Conservation (phyloP, 2,329 filamentous ascomycete species). For the Aspergillus japonicus region DNA sequence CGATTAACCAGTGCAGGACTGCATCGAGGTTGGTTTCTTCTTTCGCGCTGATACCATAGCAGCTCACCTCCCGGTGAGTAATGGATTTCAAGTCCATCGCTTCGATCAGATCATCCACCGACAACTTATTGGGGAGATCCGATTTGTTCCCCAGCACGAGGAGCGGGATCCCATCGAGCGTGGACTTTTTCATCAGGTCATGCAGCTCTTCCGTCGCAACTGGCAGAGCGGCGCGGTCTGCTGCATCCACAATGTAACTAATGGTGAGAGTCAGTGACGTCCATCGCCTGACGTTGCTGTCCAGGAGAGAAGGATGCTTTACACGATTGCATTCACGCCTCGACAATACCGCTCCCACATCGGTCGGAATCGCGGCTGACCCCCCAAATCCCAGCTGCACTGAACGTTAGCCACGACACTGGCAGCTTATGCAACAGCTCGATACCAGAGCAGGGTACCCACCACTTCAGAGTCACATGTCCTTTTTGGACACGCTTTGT, state of each 20-base stretch:
- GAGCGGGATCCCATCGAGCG: conserved; percentile 84
- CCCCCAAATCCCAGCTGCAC: conserved; percentile 86
- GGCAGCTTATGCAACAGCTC: conserved; percentile 2
- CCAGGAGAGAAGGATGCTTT: conserved; percentile 33
- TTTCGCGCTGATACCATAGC: conserved; percentile 97
- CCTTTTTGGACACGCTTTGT: conserved; percentile 98
- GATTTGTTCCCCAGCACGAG: conserved; percentile 97
- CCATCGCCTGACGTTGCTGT: background rate
- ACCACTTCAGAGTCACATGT: conserved; percentile 97
- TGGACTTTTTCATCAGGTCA: conserved; percentile 77
- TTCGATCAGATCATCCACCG: conserved; percentile 93
- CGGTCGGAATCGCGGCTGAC: conserved; percentile 91
- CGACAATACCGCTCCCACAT: conserved; percentile 99
- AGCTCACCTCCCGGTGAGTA: conserved; percentile 89
- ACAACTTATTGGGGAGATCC: conserved; percentile 84
- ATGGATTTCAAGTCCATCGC: conserved; percentile 86
- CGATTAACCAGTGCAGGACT: conserved; percentile 94
- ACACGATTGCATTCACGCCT: conserved; percentile 94
- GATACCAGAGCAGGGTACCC: conserved; percentile 31
- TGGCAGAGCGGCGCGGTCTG: conserved; percentile 75
- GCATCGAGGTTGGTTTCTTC: conserved; percentile 98
- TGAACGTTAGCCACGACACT: conserved; percentile 14
- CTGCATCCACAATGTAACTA: conserved; percentile 94
- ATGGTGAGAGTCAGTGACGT: conserved; percentile 12
- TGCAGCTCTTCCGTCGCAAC: conserved; percentile 91